Percentiles rank a stretch among this genome's conserved stretches.
phyloP scores from a whole-genome alignment of 805 yeast genomes.

The Priceomyces castillae region DNA sequence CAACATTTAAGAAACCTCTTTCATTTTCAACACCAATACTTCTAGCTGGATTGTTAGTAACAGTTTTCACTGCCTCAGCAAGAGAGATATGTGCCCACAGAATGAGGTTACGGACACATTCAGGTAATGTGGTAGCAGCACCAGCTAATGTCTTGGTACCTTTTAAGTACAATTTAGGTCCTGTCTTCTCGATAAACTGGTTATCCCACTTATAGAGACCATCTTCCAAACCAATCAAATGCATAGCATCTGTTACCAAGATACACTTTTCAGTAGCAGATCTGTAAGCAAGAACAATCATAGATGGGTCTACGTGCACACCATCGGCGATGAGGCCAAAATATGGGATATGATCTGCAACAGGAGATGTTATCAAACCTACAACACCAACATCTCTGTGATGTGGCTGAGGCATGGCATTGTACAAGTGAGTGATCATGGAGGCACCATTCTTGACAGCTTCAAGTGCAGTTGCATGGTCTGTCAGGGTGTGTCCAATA shows the following conservation, averaged over 20 bases:
- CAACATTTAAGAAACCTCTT: slow-evolving; percentile 50
- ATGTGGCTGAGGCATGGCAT: slow-evolving; percentile 62
- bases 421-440: slow-evolving; percentile 61
- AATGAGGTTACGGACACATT: slow-evolving; percentile 49
- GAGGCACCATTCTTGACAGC: slow-evolving; percentile 53
- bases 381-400: slow-evolving; percentile 58
- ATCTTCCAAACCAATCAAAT: slow-evolving; percentile 53
- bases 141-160: slow-evolving; percentile 62
- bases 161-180: slow-evolving; percentile 44
- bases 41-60: slow-evolving; percentile 53
- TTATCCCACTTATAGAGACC: slow-evolving; percentile 55
- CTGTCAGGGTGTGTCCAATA: slow-evolving; percentile 48
- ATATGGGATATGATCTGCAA: slow-evolving; percentile 35
- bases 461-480: slow-evolving; percentile 33
- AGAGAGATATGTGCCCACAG: slow-evolving; percentile 48
- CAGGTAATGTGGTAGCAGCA: slow-evolving; percentile 54
- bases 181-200: slow-evolving; percentile 47
- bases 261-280: slow-evolving; percentile 53
- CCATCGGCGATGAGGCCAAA: slow-evolving; percentile 59
- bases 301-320: slow-evolving; percentile 56
- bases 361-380: slow-evolving; percentile 42
- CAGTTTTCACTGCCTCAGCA: slow-evolving; percentile 54
- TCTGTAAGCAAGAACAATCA: slow-evolving; percentile 48
- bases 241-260: slow-evolving; percentile 60
- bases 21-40: slow-evolving; percentile 40